A percentile compares a stretch with the other conserved stretches of the same genome.
Evolutionary conservation across 768 basidiomycete genomes (phyloP).

Genomic region (Phanerochaete carnosa): DNA sequence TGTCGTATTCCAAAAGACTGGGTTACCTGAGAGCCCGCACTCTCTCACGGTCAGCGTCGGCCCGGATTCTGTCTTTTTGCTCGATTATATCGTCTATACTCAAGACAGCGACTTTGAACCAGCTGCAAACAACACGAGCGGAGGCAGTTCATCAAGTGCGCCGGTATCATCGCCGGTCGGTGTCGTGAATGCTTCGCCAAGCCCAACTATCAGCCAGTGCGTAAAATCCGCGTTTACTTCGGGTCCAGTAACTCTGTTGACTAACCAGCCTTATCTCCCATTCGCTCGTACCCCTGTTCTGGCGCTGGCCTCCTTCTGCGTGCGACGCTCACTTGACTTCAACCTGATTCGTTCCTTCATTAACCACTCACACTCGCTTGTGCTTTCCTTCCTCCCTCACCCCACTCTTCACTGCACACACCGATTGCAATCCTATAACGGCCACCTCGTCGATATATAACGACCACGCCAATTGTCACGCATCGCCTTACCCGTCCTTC

Average conservation of each 20-base stretch:
- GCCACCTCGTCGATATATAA: background rate
- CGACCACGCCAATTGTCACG: background rate
- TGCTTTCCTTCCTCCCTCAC: constrained; percentile 12
- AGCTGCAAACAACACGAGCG: constrained; percentile 12
- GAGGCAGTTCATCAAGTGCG: constrained; percentile 10
- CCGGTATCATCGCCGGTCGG: constrained; percentile 17
- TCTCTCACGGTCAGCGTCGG: constrained; percentile 41
- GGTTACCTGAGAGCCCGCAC: constrained; percentile 38
- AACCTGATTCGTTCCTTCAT: constrained; percentile 22
- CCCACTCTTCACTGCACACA: constrained; percentile 13
- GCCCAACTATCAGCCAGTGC: constrained; percentile 28
- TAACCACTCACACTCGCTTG: constrained; percentile 14
- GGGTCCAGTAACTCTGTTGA: constrained; percentile 21
- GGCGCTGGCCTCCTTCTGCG: constrained; percentile 9
- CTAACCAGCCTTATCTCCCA: constrained; percentile 25
- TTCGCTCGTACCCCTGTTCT: constrained; percentile 19
- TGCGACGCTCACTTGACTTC: constrained; percentile 16
- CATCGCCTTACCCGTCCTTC: background rate
- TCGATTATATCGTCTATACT: constrained; percentile 46
- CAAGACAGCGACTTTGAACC: constrained; percentile 12
- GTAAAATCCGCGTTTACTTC: constrained; percentile 33
- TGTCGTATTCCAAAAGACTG: constrained; percentile 34
- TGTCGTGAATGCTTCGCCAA: constrained; percentile 20
- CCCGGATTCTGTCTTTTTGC: constrained; percentile 43
- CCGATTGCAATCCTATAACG: background rate